Evolutionary conservation across 495 filamentous ascomycete genomes (phyloP), one percentile per base, ranked within the genome.

Genomic region (Beverwykella pulmonaria): DNA sequence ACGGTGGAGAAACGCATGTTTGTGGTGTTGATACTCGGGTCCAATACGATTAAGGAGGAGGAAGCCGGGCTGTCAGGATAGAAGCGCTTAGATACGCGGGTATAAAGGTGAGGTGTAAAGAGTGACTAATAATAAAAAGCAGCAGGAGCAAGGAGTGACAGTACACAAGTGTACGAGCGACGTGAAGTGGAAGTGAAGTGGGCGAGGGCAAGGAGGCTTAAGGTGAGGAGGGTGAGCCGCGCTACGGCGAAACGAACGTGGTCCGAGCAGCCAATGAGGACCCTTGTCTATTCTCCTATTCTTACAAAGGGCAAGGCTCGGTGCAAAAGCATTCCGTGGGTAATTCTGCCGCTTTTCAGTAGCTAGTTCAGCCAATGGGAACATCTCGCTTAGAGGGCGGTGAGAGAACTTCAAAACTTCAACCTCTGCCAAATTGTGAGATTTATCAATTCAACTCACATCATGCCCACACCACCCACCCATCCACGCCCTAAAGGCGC

Each of bases 1-100:
- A 81, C 44, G n/a, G 74, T 65, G n/a, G 69, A 70, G 70, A 79
- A 79, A 62, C 65, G 70, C 78, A 80, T 80, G 27, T 44, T 72
- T 34, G 32, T 6, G 39, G 52, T 23, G 48, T 32, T 34, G 27
- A 39, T n/a, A 12, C 41, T 26, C 23, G 57, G 10, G 15, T n/a
- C 48, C 8, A 34, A 60, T 46, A n/a, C 3, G 34, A 29, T 29
- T 27, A n/a, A 30, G 36, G 23, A 19, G 39, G 1, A 30, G 39
- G 10, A 30, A 9, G 53, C n/a, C 26, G 53, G 34, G 41, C 4
- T 20, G 20, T 30, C 22, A 26, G 32, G 53, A 30, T 32, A 19
- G 19, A 44, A 39, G 19, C 23, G 27, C 25, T 23, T 54, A 23
- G 25, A 25, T 2, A 20, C n/a, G 20, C 27, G 49, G 17, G n/a